Evolutionary conservation across 768 basidiomycete species (phyloP).

Genomic region (Auricularia cornea): DNA sequence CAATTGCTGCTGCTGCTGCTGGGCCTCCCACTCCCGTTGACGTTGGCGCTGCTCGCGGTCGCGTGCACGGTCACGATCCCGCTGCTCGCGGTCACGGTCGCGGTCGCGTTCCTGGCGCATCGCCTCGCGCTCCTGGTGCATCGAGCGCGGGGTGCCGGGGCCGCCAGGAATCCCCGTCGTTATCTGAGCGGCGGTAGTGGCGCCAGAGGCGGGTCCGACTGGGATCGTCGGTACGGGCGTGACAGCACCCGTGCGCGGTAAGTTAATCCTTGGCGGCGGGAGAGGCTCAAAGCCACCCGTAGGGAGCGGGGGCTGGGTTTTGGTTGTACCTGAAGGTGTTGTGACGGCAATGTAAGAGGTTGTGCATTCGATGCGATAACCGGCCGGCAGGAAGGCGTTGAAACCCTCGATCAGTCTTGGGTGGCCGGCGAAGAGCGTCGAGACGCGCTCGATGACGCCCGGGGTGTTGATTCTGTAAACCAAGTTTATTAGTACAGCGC

Average conservation of each 20-base stretch:
- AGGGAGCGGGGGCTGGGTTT: background rate
- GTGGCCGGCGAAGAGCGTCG: constrained; percentile 85
- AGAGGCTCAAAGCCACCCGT: no score
- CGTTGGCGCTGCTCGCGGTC: background rate
- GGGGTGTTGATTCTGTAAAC: constrained; percentile 85
- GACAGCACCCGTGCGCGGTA: no score
- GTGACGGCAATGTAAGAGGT: background rate
- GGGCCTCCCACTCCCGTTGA: background rate
- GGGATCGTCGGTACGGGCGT: no score
- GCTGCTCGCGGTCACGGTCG: background rate
- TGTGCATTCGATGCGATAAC: constrained; percentile 82
- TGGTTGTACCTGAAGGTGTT: background rate
- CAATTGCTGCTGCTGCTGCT: background rate
- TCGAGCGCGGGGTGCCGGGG: background rate
- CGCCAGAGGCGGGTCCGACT: no score
- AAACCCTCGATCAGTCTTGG: constrained; percentile 91
- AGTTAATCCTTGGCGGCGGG: no score
- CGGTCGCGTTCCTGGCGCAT: background rate
- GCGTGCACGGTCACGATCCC: background rate
- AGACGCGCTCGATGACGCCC: constrained; percentile 92
- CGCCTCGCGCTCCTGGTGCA: background rate
- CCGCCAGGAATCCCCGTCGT: background rate
- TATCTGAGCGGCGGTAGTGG: no score
- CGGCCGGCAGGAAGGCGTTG: constrained; percentile 92
- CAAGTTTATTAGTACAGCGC: background rate